These are phyloP conservation scores for Fusarium sp. DNA, from an alignment of 2,329 filamentous ascomycete species.

Conservation along the genomic window DNA sequence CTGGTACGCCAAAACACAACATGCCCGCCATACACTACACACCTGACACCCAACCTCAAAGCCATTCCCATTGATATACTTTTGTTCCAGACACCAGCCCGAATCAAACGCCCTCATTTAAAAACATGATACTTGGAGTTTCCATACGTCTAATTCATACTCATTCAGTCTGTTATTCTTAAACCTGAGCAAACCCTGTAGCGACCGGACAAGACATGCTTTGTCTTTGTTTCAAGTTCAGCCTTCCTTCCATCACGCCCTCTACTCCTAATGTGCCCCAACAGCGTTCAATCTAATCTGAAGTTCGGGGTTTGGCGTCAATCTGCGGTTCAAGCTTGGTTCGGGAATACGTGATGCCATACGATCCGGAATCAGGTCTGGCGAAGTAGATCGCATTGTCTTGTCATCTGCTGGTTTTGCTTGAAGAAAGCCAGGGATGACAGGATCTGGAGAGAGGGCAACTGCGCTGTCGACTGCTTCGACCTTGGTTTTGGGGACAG, in stretches of 20 bases:
- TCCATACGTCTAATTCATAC: constrained; percentile 24
- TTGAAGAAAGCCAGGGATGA: constrained; percentile 66
- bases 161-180: constrained; percentile 38
- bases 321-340: constrained; percentile 59
- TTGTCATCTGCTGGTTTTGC: constrained; percentile 69
- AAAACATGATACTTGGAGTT: not conserved
- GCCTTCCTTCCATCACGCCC: not conserved
- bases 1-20: too few relatives aligned
- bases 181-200: constrained; percentile 19
- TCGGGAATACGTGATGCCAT: constrained; percentile 72
- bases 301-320: constrained; percentile 66
- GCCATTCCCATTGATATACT: not conserved
- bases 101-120: not conserved
- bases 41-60: constrained; percentile 6
- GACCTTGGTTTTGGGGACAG: constrained; percentile 58
- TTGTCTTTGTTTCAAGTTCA: constrained; percentile 9
- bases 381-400: constrained; percentile 68
- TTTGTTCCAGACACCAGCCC: not conserved
- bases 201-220: constrained; percentile 37
- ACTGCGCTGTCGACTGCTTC: constrained; percentile 63
- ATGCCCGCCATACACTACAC: not conserved
- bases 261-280: constrained; percentile 25
- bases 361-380: constrained; percentile 73
- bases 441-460: constrained; percentile 68
- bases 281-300: constrained; percentile 53